Evolutionary conservation across 2,329 filamentous ascomycete species (phyloP).

Genomic region (Xylariomycetidae sp.): DNA sequence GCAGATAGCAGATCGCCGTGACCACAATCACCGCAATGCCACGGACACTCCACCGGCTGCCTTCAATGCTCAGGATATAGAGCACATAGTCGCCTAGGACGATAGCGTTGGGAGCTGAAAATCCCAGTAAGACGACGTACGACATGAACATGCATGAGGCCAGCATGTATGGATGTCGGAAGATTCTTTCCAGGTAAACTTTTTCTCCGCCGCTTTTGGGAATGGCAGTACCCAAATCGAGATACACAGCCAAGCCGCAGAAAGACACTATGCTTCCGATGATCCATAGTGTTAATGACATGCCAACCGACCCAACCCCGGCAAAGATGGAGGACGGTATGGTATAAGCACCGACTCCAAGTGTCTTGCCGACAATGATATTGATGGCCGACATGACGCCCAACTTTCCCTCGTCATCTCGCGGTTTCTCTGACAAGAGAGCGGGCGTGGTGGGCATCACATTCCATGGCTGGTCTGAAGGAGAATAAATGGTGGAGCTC

Average conservation of each 20-base stretch:
- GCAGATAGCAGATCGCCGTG: constrained; percentile 39
- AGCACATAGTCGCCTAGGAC: constrained; percentile 46
- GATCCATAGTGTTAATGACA: constrained; percentile 48
- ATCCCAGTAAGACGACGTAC: constrained; percentile 43
- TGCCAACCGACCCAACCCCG: constrained; percentile 48
- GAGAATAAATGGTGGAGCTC: constrained; percentile 13
- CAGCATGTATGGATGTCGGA: constrained; percentile 26
- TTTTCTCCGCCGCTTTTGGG: constrained; percentile 44
- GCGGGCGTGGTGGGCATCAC: constrained; percentile 15
- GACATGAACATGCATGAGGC: constrained; percentile 18
- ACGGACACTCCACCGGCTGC: constrained; percentile 43
- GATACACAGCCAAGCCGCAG: constrained; percentile 39
- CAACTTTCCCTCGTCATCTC: constrained; percentile 24
- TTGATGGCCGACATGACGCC: constrained; percentile 31
- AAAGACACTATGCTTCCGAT: constrained; percentile 40
- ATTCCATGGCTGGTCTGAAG: constrained; percentile 17
- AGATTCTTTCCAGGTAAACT: constrained; percentile 49
- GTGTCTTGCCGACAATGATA: constrained; percentile 31
- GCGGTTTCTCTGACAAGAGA: constrained; percentile 1
- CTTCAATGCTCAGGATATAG: constrained; percentile 34
- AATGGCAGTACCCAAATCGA: constrained; percentile 39
- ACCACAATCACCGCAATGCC: constrained; percentile 41
- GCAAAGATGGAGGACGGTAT: constrained; percentile 51
- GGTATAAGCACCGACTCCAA: constrained; percentile 44
- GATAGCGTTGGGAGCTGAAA: constrained; percentile 46